Base-by-base conservation (phyloP, 805 yeast species). In the Debaryomyces prosopidis region DNA sequence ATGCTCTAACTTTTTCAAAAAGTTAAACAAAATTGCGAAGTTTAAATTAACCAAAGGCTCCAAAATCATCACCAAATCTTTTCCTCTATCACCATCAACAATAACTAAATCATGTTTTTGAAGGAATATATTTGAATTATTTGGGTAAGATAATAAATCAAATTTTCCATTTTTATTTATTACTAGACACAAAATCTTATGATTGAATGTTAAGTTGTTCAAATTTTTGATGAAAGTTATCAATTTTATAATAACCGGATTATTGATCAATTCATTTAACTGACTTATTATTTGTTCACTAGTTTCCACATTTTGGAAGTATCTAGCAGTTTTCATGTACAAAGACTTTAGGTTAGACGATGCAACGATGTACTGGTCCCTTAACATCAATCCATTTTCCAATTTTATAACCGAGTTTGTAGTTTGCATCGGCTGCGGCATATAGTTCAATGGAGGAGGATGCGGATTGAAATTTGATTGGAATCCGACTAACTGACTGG, bases 51-150 rank as follows among this genome's bases (percentile, higher is more conserved):
- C 76, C 35, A 73, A 62, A 0, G 92, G 89, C 49, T 84, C 86
- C 23, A 86, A 66, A 36, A 87, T 81, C 78, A 82, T 78, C 8
- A 84, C 92, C 50, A 87, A 63, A 62, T 87, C 95, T 55, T 85
- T 85, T 23, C 95, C 95, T 49, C 94, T 73, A 60, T 87, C 95
- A 44, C 94, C 95, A 65, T 87, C 94, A 45, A 85, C 85, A 15
- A 87, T 81, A 8, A 86, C 87, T 57, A 87, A 72, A 63, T 87
- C 94, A 45, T 79, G 73, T 37, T 79, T 72, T 49, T 73, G 76
- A 48, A 87, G 68, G 40, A 65, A 65, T 40, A 87, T 68, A 55
- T 85, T 85, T 11, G 89, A 78, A 54, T 79, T 79, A 47, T 77
- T 76, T 3, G 89, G 87, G 28, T 82, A 79, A 2, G 89, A 82